Evolutionary conservation across 495 filamentous ascomycete species (phyloP), one percentile per base, ranked within the genome.

Genomic region (Aspergillus haitiensis): DNA sequence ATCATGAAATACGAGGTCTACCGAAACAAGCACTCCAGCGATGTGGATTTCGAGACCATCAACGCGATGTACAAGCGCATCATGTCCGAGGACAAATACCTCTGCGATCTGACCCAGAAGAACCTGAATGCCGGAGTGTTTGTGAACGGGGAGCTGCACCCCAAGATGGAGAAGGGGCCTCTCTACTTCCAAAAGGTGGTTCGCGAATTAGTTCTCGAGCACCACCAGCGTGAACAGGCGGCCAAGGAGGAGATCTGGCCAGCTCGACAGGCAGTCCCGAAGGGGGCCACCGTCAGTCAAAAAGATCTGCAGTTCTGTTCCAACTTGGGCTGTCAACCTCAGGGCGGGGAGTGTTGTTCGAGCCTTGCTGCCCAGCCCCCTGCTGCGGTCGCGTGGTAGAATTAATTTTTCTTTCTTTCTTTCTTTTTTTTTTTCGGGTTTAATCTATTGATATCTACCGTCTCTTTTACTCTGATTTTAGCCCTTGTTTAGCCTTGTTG

Each of bases 1-100:
- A 59, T 58, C 6, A 75, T 81, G 63, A 59, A 74, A 21, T 81
- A 81, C 64, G 76, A 84, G 60, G 74, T 82, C 15, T 83, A 72
- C 65, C 75, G 79, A 27, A 71, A 78, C 70, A 79, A 77, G 62
- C 61, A 69, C 48, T 62, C 75, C 11, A 67, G 62, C 4, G 77
- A 79, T 45, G 74, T 75, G 13, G 70, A 80, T 7, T 81, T 82
- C 58, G 58, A 76, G 5, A 45, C 68, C 3, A 71, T 78, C 65
- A 75, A 70, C 57, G 15, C 70, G 15, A 65, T 75, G 15, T 80
- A 78, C 67, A 76, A 78, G 56, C 73, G 69, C 3, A 69, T 81
- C 50, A 69, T 78, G 70, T 65, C 69, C 6, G 78, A 82, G 56
- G 77, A 81, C 67, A 78, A 78, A 46, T 58, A 69, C 35, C 74